Base-by-base conservation (phyloP, 495 filamentous ascomycete species). In the Podospora comata region DNA sequence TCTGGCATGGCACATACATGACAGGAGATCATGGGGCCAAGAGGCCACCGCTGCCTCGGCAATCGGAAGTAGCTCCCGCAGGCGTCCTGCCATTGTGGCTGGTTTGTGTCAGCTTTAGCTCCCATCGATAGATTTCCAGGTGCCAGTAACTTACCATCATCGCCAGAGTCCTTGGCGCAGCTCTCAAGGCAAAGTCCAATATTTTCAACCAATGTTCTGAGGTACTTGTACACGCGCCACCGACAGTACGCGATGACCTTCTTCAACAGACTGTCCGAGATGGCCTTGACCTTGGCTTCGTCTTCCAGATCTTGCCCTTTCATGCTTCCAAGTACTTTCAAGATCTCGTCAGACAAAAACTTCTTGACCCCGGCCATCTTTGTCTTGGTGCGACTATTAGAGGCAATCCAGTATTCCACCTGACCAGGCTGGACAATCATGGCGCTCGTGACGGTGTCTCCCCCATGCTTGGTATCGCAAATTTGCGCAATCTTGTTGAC, bases 401-500 rank as follows among this genome's bases (percentile, higher is more conserved):
- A 74, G 11, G 64, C 67, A 61, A 77, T 69, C 9, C 62, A 59
- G 61, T 75, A 77, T 19, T 69, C 57, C 13, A 72, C 60, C 28
- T 30, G 20, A 19, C 67, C 73, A 0, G 28, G 30, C 2, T 48
- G 64, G 32, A 78, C 67, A 2, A 78, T 28, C 16, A 59, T 53
- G 19, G 75, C 39, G 0, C 75, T 66, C 0, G 74, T 78, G 0
- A 78, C 71, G 5, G 73, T 75, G 0, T 71, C 66, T 0, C 73
- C 73, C 0, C 66, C 67, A 15, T 28, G 65, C 18, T 60, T 55
- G 1, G 26, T 58, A 67, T 76, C 73, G 20, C 73, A 77, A 5
- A 78, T 54, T 19, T 76, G 76, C 13, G 66, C 69, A 18, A 78
- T 73, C 65, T 73, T 76, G 68, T 76, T 73, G 54, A 75, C 71